Conservation (phyloP, 352 stramenopile species). For the Globisporangium yorkense region DNA sequence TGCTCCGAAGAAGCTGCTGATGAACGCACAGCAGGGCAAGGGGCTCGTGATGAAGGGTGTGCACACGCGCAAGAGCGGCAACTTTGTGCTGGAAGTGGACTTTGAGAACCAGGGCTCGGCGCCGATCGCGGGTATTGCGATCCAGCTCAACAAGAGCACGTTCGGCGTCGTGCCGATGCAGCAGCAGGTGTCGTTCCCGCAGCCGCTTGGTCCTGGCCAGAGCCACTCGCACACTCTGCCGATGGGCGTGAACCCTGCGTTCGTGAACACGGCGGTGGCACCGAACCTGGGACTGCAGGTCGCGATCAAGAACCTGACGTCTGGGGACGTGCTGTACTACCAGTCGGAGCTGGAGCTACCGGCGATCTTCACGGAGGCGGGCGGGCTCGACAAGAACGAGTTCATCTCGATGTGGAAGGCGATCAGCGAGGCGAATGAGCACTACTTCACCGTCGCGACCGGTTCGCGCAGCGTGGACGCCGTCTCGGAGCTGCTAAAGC, state of each 20-base stretch:
- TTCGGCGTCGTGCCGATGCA: constrained; percentile 94
- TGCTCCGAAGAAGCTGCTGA: constrained; percentile 62
- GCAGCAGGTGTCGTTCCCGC: constrained; percentile 82
- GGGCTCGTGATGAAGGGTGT: constrained; percentile 85
- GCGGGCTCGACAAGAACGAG: constrained; percentile 86
- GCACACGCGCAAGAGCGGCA: constrained; percentile 53
- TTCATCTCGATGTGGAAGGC: constrained; percentile 96
- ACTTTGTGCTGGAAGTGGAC: constrained; percentile 72
- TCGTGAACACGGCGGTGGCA: constrained; percentile 67
- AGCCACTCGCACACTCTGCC: constrained; percentile 61
- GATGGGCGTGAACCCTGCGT: constrained; percentile 76
- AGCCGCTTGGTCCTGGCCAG: constrained; percentile 66
- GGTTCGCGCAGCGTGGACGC: constrained; percentile 68
- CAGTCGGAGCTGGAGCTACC: constrained; percentile 90
- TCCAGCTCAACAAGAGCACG: constrained; percentile 98
- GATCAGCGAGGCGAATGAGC: constrained; percentile 94
- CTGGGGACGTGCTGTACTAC: constrained; percentile 94
- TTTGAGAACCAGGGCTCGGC: constrained; percentile 88
- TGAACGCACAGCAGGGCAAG: constrained; percentile 83
- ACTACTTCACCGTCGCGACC: constrained; percentile 89
- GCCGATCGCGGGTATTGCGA: constrained; percentile 86
- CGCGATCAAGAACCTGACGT: constrained; percentile 97
- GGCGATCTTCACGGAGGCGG: constrained; percentile 84
- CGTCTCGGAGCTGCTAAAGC: constrained; percentile 83
- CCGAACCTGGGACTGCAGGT: constrained; percentile 90